phyloP scores from a whole-genome alignment of 108 stramenopile species.

The Pseudonitzschia pungens region DNA sequence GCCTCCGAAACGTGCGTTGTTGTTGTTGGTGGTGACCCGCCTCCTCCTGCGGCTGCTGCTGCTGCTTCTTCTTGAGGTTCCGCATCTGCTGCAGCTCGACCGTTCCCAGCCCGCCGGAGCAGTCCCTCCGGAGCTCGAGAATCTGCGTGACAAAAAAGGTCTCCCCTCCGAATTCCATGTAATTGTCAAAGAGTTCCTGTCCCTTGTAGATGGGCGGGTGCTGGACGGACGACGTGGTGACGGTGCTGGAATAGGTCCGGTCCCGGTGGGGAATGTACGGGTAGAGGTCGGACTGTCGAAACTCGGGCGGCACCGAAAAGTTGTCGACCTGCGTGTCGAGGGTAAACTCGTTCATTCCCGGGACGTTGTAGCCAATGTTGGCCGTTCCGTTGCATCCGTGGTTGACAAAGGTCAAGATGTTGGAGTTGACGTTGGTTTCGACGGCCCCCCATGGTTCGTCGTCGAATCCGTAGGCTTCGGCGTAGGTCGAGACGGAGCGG shows the following conservation, averaged over 20 bases:
- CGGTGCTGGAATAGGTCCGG: background rate
- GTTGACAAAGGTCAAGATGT: slow-evolving; percentile 32
- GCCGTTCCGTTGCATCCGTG: slow-evolving; percentile 43
- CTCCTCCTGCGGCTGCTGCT: background rate
- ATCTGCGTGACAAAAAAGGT: slow-evolving; percentile 3
- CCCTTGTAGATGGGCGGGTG: slow-evolving; percentile 15
- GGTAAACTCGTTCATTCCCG: background rate
- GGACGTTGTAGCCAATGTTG: slow-evolving; percentile 23
- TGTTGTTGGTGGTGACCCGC: too few species aligned
- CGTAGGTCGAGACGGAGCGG: background rate
- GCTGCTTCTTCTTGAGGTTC: background rate
- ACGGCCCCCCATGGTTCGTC: slow-evolving; percentile 4
- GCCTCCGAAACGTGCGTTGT: too few species aligned
- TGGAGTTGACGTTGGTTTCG: slow-evolving; percentile 1
- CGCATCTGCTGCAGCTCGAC: slow-evolving; percentile 23
- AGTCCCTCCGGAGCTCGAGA: slow-evolving; percentile 11
- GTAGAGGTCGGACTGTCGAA: background rate
- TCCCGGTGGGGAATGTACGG: slow-evolving; percentile 3
- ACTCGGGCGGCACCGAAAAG: background rate
- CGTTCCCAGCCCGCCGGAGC: slow-evolving; percentile 15
- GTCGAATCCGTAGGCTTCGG: slow-evolving; percentile 14
- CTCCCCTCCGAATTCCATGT: slow-evolving; percentile 23
- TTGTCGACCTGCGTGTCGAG: background rate
- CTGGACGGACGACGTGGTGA: background rate
- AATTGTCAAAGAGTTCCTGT: slow-evolving; percentile 34